A percentile compares a stretch with the other conserved stretches of the same genome.
These are phyloP conservation scores for Volvariella surrecta DNA, from an alignment of 1,284 basidiomycete species.

Conservation along the genomic window DNA sequence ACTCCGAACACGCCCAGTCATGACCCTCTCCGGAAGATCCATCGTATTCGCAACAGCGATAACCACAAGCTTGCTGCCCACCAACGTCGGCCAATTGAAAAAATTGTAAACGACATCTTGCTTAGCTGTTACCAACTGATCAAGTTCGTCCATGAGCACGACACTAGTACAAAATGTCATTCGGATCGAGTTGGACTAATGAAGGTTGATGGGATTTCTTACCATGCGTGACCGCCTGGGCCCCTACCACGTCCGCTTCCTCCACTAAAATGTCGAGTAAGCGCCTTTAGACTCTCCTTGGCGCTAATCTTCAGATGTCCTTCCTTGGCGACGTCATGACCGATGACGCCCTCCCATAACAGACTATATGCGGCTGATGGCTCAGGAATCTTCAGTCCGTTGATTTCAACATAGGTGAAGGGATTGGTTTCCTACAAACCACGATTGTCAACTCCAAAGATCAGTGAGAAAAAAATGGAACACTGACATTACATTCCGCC, in stretches of 20 bases:
- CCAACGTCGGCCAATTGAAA: conserved; percentile 97
- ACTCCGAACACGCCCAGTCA: conserved; percentile 89
- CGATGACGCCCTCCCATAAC: conserved; percentile 84
- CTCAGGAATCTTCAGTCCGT: conserved; percentile 89
- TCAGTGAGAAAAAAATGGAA: background rate
- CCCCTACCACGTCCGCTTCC: conserved; percentile 43
- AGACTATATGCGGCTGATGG: conserved; percentile 83
- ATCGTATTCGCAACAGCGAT: conserved; percentile 98
- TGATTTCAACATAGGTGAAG: conserved; percentile 97
- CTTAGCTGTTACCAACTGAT: conserved; percentile 91
- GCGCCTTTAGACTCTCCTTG: conserved; percentile 63
- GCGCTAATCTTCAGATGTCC: conserved; percentile 58
- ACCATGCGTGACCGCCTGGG: conserved; percentile 69
- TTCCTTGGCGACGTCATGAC: conserved; percentile 53
- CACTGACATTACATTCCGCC: conserved; percentile 67
- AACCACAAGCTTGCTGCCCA: conserved; percentile 83
- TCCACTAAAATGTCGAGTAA: conserved; percentile 53
- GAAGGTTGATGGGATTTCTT: conserved; percentile 11
- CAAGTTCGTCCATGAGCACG: conserved; percentile 96
- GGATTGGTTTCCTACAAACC: conserved; percentile 72
- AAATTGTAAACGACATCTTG: conserved; percentile 99
- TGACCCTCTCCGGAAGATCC: conserved; percentile 92
- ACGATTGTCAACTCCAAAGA: background rate
- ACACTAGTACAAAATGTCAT: conserved; percentile 45
- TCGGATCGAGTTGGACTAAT: background rate